phyloP scores from a whole-genome alignment of 148 eudicot genomes.

The Hydrangea macrophylla region DNA sequence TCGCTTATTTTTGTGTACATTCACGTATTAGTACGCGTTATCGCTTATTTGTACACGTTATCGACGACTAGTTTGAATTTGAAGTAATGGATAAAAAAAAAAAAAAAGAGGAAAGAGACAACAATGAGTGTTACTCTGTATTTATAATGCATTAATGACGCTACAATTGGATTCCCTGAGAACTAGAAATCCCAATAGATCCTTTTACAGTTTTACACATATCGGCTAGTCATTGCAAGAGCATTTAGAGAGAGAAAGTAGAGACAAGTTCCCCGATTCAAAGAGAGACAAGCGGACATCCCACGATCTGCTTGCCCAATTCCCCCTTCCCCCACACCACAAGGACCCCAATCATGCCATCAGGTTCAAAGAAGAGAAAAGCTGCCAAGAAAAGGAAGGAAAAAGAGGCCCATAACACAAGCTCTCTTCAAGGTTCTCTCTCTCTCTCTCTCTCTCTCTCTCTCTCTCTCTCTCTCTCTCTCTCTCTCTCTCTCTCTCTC shows the following conservation, averaged over 20 bases:
- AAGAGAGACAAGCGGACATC: slow-evolving; percentile 10
- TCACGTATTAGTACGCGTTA: too few relatives aligned
- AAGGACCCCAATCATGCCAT: slow-evolving; percentile 44
- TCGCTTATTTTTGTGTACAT: too few relatives aligned
- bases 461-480: slow-evolving; percentile 3
- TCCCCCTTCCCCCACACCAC: slow-evolving; percentile 7
- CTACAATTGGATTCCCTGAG: background rate
- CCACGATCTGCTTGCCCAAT: slow-evolving; percentile 24
- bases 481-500: slow-evolving; percentile 24
- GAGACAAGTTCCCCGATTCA: background rate
- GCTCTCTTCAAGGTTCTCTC: slow-evolving; percentile 43
- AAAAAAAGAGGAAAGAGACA: too few relatives aligned
- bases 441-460: background rate
- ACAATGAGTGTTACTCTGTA: too few relatives aligned
- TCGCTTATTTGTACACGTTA: too few relatives aligned
- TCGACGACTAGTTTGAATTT: too few relatives aligned
- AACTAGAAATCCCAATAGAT: background rate
- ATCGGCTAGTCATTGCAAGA: background rate
- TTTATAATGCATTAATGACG: too few relatives aligned
- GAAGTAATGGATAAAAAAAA: too few relatives aligned
- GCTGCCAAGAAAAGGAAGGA: slow-evolving; percentile 64
- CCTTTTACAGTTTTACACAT: background rate
- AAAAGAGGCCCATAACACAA: slow-evolving; percentile 15
- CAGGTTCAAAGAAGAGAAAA: slow-evolving; percentile 66
- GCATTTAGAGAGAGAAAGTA: background rate